A percentile compares a stretch with the other conserved stretches of the same genome.
These are phyloP conservation scores for Hypomyces rosellus DNA, from an alignment of 2,329 filamentous ascomycete species.

Conservation along the genomic window DNA sequence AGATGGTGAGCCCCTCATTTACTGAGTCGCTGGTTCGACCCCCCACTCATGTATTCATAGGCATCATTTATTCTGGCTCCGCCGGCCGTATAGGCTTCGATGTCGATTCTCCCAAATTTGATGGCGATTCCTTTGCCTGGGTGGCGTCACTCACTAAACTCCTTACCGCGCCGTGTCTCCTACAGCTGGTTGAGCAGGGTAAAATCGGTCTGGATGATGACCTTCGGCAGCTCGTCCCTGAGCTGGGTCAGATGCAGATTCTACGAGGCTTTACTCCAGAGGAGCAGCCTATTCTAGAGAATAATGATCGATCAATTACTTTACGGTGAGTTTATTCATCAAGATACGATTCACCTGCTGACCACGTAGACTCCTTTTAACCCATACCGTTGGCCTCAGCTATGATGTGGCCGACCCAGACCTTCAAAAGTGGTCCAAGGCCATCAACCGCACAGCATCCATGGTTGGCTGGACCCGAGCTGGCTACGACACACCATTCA, in stretches of 20 bases:
- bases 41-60: slow-evolving; percentile 16
- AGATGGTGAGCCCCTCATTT: slow-evolving; percentile 18
- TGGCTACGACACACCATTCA: slow-evolving; percentile 36
- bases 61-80: slow-evolving; percentile 28
- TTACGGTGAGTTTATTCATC: slow-evolving; percentile 24
- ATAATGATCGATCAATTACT: slow-evolving; percentile 32
- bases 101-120: slow-evolving; percentile 24
- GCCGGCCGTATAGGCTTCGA: slow-evolving; percentile 31
- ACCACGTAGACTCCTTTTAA: slow-evolving; percentile 31
- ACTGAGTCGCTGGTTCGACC: too few species aligned
- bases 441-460: slow-evolving; percentile 25
- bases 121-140: slow-evolving; percentile 27
- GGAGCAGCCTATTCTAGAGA: slow-evolving; percentile 31
- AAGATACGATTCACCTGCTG: not conserved
- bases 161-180: slow-evolving; percentile 29
- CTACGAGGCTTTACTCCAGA: slow-evolving; percentile 31
- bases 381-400: slow-evolving; percentile 42
- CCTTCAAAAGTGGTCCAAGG: slow-evolving; percentile 33
- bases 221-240: slow-evolving; percentile 26
- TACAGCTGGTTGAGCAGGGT: slow-evolving; percentile 35
- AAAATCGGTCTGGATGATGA: slow-evolving; percentile 32
- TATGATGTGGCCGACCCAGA: slow-evolving; percentile 37
- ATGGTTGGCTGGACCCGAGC: slow-evolving; percentile 28
- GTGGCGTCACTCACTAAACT: slow-evolving; percentile 40
- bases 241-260: slow-evolving; percentile 28